phyloP scores from a whole-genome alignment of 2,329 filamentous ascomycete genomes.

The Arthrobotrys sphaeroides region DNA sequence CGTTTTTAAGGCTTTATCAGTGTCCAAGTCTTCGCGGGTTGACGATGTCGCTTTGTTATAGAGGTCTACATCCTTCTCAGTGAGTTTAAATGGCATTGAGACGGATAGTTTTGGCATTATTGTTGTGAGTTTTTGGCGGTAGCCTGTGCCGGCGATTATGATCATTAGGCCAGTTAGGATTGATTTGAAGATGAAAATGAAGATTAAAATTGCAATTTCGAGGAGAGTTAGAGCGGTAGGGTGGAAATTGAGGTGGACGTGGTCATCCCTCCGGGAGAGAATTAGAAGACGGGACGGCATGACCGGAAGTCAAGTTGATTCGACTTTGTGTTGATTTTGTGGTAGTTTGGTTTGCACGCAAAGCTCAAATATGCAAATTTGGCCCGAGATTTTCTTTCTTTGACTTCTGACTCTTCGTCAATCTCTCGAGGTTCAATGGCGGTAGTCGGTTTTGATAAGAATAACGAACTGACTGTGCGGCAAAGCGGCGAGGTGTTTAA shows the following conservation, averaged over 20 bases:
- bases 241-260: constrained; percentile 23
- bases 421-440: neutral
- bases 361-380: constrained; percentile 31
- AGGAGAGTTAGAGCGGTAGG: constrained; percentile 24
- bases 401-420: neutral
- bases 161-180: constrained; percentile 22
- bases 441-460: neutral
- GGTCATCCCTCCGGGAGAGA: constrained; percentile 13
- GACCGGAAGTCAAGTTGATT: neutral
- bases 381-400: neutral
- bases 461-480: neutral
- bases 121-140: constrained; percentile 13
- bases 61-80: constrained; percentile 19
- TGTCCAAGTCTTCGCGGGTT: constrained; percentile 2
- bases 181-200: constrained; percentile 39
- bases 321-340: constrained; percentile 29
- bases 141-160: constrained; percentile 21
- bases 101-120: constrained; percentile 40
- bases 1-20: constrained; percentile 5
- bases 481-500: neutral
- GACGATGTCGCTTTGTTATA: constrained; percentile 12
- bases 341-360: constrained; percentile 21
- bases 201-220: constrained; percentile 28
- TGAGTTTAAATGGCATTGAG: constrained; percentile 44
- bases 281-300: constrained; percentile 24